Base-by-base conservation (phyloP, 2,329 filamentous ascomycete species). In the Macrophomina tecta region DNA sequence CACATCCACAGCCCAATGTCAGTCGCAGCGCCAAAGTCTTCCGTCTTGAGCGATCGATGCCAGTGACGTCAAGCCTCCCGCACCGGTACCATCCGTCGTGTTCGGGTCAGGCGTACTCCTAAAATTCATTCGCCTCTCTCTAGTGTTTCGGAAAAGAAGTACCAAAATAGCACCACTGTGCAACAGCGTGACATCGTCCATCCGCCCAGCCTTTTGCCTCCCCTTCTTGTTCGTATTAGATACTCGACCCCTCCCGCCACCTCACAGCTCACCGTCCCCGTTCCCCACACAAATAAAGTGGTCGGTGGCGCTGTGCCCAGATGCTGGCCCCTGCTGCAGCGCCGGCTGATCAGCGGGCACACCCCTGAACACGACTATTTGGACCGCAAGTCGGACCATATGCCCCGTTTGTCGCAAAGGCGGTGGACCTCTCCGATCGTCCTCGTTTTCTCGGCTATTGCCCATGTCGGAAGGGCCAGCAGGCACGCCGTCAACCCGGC, bases 371-470 rank as follows among this genome's bases (percentile, higher is more conserved):
- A 5, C 48, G 49, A 5, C 49, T 32, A 49, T 18, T 32, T 11
- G 11, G 49, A 52, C 23, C 11, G 6, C 12, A 34, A 12, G 23
- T 52, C 7, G 48, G 49, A 52, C 5, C 28, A 52, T 5, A 32
- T 23, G 36, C 5, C 11, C 42, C 23, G 23, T 45, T 16, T 5
- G 16, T 45, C 42, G 11, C 16, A 14, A 3, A 16, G 42, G 8
- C 42, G 42, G 42, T 45, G 42, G 42, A 45, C 11, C 2, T n/a
- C 11, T 45, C 42, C 42, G 42, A 14, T 3, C 16, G 11, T 4
- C 12, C 42, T 45, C 11, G 11, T 45, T 5, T 14, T 45, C 9
- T 38, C 11, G 36, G 28, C 11, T 9, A 42, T 16, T 5, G 82
- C 82, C 2, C 23, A 23, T 23, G 23, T 23, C 23, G 23, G 23